Evolutionary conservation across 176 grass and related monocot species (phyloP).

Genomic region (Oryza brachyantha): DNA sequence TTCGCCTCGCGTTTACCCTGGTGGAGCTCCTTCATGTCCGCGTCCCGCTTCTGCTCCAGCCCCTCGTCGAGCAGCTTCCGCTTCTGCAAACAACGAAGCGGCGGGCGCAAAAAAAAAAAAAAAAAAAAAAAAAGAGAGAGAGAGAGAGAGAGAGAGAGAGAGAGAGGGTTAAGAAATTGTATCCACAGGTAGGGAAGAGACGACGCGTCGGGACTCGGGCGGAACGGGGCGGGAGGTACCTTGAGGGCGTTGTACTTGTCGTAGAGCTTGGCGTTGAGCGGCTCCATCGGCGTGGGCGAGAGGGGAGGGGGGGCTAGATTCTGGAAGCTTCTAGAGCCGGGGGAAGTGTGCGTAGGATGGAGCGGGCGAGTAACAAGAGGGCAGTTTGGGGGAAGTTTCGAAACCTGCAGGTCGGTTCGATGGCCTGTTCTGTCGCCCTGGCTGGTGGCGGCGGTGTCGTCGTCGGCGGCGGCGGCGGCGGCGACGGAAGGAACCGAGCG

Average conservation of each 20-base stretch:
- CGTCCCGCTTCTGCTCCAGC: conserved; percentile 15
- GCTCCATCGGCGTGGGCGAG: conserved; percentile 43
- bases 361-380: too few relatives aligned
- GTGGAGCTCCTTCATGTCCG: conserved; percentile 20
- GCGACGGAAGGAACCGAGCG: background rate
- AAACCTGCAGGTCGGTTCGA: too few relatives aligned
- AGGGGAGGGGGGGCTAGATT: background rate
- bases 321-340: conserved; percentile 24
- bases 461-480: background rate
- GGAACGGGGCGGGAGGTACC: conserved; percentile 28
- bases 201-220: too few relatives aligned
- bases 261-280: conserved; percentile 24
- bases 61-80: conserved; percentile 44
- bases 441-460: too few relatives aligned
- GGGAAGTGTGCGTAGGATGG: too few relatives aligned
- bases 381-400: too few relatives aligned
- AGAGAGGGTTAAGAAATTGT: background rate
- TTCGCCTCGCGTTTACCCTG: conserved; percentile 29
- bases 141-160: too few relatives aligned
- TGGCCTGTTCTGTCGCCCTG: too few relatives aligned
- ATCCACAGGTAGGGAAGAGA: background rate
- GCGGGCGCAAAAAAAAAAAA: too few relatives aligned
- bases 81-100: conserved; percentile 39
- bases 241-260: conserved; percentile 45
- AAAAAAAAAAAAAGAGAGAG: too few relatives aligned